A percentile compares a stretch with the other conserved stretches of the same genome.
phyloP scores from a whole-genome alignment of 2,329 filamentous ascomycete genomes.

The Penicillium sp. region DNA sequence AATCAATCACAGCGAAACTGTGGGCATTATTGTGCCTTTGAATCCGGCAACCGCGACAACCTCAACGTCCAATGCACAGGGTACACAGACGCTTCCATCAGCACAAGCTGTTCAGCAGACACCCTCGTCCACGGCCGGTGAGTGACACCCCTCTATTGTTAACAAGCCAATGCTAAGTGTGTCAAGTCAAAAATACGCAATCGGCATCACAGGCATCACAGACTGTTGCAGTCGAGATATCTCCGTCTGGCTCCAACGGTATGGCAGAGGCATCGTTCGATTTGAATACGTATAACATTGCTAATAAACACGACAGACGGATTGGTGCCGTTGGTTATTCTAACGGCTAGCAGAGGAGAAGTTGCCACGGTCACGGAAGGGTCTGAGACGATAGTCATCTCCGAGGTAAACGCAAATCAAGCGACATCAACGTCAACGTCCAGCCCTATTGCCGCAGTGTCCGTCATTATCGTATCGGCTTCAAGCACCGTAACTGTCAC shows the following conservation, averaged over 20 bases:
- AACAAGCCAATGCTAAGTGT: background rate
- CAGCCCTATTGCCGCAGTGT: background rate
- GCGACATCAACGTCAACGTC: background rate
- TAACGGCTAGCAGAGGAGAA: background rate
- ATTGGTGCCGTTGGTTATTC: background rate
- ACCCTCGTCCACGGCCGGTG: background rate
- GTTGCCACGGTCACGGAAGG: background rate
- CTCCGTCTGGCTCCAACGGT: background rate
- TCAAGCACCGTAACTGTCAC: background rate
- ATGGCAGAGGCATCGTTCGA: background rate
- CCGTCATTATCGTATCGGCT: constrained; percentile 3
- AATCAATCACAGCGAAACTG: background rate
- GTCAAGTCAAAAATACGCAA: background rate
- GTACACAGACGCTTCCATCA: background rate
- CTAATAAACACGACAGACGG: background rate
- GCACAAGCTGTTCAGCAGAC: background rate
- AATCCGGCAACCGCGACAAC: background rate
- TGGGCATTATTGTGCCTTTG: background rate
- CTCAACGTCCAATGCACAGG: background rate
- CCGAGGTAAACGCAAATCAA: background rate
- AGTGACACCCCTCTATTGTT: background rate
- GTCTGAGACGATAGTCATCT: constrained; percentile 2
- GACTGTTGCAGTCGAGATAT: background rate
- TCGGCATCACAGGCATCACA: background rate
- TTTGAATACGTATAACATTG: background rate